Base-by-base conservation (phyloP, 768 basidiomycete genomes). In the Panellus pusillus region DNA sequence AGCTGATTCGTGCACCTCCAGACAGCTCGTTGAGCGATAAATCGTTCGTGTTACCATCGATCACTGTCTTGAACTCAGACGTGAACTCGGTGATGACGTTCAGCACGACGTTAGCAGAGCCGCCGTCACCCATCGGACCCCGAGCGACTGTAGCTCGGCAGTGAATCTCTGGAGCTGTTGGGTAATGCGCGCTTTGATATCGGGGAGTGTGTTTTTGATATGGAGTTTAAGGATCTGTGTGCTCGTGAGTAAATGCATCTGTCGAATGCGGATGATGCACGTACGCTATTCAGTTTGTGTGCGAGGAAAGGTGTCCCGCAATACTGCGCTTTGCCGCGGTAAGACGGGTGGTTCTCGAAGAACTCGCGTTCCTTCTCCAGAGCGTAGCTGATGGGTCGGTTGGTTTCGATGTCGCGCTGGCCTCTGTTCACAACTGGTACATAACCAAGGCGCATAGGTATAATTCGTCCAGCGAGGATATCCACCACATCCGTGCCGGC, bases 31-130 rank as follows among this genome's bases (percentile, higher is more conserved):
- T 98, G 65, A 97, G 68, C 1, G 91, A 89, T 32, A 98, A 75
- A 68, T 99, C 97, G 65, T 96, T 95, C 27, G 93, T 94, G 74
- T 91, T 94, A 71, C 97, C 97, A 68, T 99, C 97, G 61, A 99
- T 97, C 36, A 91, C 88, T 12, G 91, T 91, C 54, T 96, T 86
- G 83, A 98, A 99, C 66, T 98, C 97, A 37, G 88, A 82, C 56
- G 92, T 94, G 73, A 99, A 99, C 70, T 99, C 97, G 44, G 95
- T 98, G 67, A 99, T 98, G 60, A 97, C 93, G n/a, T 88, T 84
- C 12, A 99, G 84, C 31, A 99, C 94, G 39, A 99, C 82, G 68
- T 91, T 94, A 58, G 91, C 89, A 12, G 91, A 88, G 70, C 86
- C 91, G 60, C 94, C 93, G 32, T 96, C 95, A 27, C 89, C 93